phyloP scores from a whole-genome alignment of 2,329 filamentous ascomycete genomes.

The Colletotrichum eleusines region DNA sequence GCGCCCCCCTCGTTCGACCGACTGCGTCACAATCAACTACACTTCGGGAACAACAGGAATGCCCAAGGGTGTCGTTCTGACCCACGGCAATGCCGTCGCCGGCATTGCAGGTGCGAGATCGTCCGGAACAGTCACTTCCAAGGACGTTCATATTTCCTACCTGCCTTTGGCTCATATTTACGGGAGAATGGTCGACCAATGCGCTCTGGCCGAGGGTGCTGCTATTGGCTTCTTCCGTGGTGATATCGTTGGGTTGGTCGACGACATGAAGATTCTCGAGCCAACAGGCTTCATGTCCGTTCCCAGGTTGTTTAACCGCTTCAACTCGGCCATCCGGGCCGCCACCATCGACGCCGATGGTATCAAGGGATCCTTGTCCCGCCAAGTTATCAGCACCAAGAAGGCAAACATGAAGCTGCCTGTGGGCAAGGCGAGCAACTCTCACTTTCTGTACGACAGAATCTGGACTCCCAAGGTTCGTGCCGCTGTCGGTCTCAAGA shows the following conservation, averaged over 20 bases:
- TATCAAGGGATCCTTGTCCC: slow-evolving; percentile 83
- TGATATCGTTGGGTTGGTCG: slow-evolving; percentile 85
- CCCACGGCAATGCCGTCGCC: slow-evolving; percentile 83
- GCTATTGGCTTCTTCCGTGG: slow-evolving; percentile 94
- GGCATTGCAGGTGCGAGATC: slow-evolving; percentile 73
- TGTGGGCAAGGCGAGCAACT: slow-evolving; percentile 80
- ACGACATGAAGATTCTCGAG: slow-evolving; percentile 89
- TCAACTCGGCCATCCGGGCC: slow-evolving; percentile 84
- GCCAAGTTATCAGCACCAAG: slow-evolving; percentile 84
- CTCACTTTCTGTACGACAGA: slow-evolving; percentile 82
- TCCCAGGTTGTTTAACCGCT: slow-evolving; percentile 90
- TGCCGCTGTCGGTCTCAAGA: slow-evolving; percentile 84
- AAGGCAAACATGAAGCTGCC: slow-evolving; percentile 80
- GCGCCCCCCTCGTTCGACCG: slow-evolving; percentile 78
- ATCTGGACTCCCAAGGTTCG: slow-evolving; percentile 93
- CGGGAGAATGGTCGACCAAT: slow-evolving; percentile 85
- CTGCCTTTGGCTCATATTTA: slow-evolving; percentile 96
- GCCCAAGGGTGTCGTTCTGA: slow-evolving; percentile 87
- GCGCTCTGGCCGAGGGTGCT: slow-evolving; percentile 76
- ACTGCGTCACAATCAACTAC: slow-evolving; percentile 91
- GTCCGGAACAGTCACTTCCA: slow-evolving; percentile 61
- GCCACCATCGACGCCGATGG: slow-evolving; percentile 84
- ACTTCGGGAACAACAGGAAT: slow-evolving; percentile 87
- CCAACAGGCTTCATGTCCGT: slow-evolving; percentile 90
- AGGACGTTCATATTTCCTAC: slow-evolving; percentile 83